A percentile compares a stretch with the other conserved stretches of the same genome.
Conservation (phyloP, 352 stramenopile genomes). For the Phytophthora sp. region DNA sequence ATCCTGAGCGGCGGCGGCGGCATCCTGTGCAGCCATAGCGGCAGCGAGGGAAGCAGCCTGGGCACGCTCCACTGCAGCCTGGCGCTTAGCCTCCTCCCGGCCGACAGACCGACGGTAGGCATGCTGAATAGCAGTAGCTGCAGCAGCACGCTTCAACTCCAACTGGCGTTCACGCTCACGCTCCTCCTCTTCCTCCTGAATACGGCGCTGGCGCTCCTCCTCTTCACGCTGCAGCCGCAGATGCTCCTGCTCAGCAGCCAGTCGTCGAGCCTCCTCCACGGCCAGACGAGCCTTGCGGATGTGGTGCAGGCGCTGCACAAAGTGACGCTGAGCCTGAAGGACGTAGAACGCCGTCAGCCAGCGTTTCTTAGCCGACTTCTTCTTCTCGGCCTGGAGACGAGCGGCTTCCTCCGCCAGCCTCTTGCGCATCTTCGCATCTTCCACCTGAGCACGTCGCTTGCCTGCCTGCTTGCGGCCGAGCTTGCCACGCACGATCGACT, state of each 20-base stretch:
- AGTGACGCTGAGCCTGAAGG: conserved; percentile 80
- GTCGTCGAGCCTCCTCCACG: conserved; percentile 78
- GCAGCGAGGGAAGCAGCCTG: conserved; percentile 78
- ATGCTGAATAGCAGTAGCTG: conserved; percentile 71
- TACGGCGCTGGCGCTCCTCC: conserved; percentile 62
- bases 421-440: conserved; percentile 83
- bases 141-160: conserved; percentile 57
- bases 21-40: conserved; percentile 77
- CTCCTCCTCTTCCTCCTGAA: conserved; percentile 70
- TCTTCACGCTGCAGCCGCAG: conserved; percentile 71
- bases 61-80: conserved; percentile 68
- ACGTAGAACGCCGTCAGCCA: conserved; percentile 76
- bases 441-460: conserved; percentile 65
- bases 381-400: conserved; percentile 62
- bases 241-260: conserved; percentile 71
- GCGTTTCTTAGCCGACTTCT: conserved; percentile 82
- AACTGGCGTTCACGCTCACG: conserved; percentile 66
- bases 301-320: conserved; percentile 77
- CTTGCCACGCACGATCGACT: conserved; percentile 85
- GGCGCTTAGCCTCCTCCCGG: conserved; percentile 75
- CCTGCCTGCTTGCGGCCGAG: conserved; percentile 76
- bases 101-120: conserved; percentile 69
- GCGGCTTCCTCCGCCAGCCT: conserved; percentile 77
- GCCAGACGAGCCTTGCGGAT: conserved; percentile 83
- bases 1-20: conserved; percentile 71